Conservation (phyloP, 2,329 filamentous ascomycete genomes). For the Trichoderma breve region DNA sequence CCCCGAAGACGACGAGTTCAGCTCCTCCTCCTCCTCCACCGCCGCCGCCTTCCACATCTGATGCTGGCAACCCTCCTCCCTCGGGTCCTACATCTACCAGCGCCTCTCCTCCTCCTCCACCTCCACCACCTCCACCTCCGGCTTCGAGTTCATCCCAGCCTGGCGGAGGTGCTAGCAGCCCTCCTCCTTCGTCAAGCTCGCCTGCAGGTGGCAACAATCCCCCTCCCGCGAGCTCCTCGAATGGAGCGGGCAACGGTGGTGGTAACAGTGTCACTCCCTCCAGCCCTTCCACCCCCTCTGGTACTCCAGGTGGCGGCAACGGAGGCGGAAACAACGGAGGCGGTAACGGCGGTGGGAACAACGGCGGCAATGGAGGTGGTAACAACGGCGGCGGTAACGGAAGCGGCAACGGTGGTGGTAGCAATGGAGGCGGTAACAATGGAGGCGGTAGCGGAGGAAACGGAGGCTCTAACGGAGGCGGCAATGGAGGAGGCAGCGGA, state of each 20-base stretch:
- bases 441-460: neutral
- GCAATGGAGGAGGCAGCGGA: neutral
- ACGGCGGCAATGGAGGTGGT: neutral
- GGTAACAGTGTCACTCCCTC: neutral
- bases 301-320: neutral
- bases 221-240: conserved; percentile 2
- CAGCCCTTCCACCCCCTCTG: neutral
- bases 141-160: neutral
- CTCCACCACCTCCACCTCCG: neutral
- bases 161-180: neutral
- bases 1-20: neutral
- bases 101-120: neutral
- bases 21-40: neutral
- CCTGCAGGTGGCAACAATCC: neutral
- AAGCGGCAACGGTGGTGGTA: neutral
- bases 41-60: neutral
- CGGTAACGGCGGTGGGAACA: neutral
- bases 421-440: neutral
- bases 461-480: neutral
- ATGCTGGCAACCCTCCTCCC: neutral
- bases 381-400: neutral
- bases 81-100: neutral
- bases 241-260: neutral
- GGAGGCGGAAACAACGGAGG: neutral
- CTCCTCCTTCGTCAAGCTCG: neutral